These are phyloP conservation scores for Quercus wislizeni DNA, from an alignment of 306 rosid species.

Conservation along the genomic window DNA sequence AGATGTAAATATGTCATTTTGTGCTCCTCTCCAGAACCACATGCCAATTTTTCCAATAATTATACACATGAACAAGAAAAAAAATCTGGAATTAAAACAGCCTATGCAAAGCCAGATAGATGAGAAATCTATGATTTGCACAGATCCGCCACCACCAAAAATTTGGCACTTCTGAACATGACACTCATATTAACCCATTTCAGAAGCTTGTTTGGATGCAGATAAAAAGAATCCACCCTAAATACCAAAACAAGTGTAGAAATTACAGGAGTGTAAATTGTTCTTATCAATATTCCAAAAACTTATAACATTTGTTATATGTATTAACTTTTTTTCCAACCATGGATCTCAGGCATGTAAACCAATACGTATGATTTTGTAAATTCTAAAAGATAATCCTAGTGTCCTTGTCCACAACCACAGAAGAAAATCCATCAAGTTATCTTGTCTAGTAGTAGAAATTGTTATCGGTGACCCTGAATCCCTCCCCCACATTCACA, in stretches of 20 bases:
- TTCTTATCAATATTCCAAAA: neutral
- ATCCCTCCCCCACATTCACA: neutral
- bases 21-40: neutral
- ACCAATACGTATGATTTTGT: neutral
- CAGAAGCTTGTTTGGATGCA: neutral
- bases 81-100: neutral
- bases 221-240: neutral
- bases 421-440: neutral
- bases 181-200: neutral
- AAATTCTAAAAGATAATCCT: neutral
- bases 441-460: neutral
- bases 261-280: neutral
- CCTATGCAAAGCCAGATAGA: neutral
- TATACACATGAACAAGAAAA: neutral
- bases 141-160: no score
- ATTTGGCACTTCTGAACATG: neutral
- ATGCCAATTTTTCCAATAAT: neutral
- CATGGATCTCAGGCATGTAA: neutral
- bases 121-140: no score
- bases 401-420: neutral
- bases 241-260: neutral
- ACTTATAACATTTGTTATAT: neutral
- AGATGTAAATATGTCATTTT: neutral
- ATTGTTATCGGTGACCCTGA: neutral
- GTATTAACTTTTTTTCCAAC: neutral